Base-by-base conservation (phyloP, 2,329 filamentous ascomycete species). In the Trematosphaeria pertusa region DNA sequence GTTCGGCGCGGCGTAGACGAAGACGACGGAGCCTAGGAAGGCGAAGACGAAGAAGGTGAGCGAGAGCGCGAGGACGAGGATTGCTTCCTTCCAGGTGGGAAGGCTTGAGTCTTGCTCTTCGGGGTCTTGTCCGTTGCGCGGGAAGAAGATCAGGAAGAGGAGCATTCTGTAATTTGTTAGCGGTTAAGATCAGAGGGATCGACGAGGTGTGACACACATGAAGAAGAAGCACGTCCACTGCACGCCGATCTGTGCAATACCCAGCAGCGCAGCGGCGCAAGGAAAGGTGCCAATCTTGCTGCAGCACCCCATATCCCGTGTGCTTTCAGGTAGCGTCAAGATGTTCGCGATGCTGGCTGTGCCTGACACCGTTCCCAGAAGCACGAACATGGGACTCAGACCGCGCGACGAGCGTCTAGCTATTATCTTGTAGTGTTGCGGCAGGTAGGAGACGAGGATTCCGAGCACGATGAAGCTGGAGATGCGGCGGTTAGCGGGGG, bases 311-410 rank as follows among this genome's bases (percentile, higher is more conserved):
- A 97, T 87, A 69, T 96, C 92, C 46, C 85, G 81, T 24, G 89
- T 84, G 46, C 90, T 96, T 48, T 86, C 83, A n/a, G 90, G 89
- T 11, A 96, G 83, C 0, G 90, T 87, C 42, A 97, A 78, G 66
- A 99, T 97, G 67, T 97, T 97, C 54, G 89, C 90, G 63, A 99
- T 91, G 19, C 89, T 88, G 37, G 88, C 89, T 40, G 89, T 96
- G 61, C 89, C 89, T 6, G 91, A 95, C 1, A 93, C 93, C 19
- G 89, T 90, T 50, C 94, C 94, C n/a, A 99, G 84, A 2, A 97
- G 83, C 55, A 99, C 86, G 68, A 96, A 99, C 73, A 93, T 94
- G 7, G 94, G 93, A 21, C 92, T 97, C 52, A 99, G 92, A 52
- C 94, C 94, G 71, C 96, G 93, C 17, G 93, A 95, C 11, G 90